These are phyloP conservation scores for Toxicodendron radicans DNA, from an alignment of 345 rosid species.

Conservation along the genomic window DNA sequence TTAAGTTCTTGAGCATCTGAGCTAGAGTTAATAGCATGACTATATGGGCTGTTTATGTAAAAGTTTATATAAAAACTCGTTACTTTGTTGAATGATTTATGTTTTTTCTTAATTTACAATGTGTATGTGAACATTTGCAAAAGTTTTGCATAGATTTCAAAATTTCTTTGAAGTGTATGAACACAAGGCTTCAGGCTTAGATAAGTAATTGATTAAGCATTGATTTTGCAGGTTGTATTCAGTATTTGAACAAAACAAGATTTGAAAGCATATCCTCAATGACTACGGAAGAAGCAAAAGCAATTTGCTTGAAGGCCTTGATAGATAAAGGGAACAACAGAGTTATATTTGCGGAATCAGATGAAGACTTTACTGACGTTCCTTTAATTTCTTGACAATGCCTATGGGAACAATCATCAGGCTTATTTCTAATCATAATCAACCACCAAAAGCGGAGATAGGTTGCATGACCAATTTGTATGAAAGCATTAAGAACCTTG, in stretches of 20 bases:
- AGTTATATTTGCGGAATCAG: conserved; percentile 19
- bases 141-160: too few relatives aligned
- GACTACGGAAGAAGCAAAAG: background rate
- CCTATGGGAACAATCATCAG: conserved; percentile 24
- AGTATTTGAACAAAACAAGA: too few relatives aligned
- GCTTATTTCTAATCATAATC: background rate
- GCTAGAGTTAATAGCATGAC: too few relatives aligned
- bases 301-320: conserved; percentile 22
- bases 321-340: conserved; percentile 23
- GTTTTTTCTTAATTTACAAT: too few relatives aligned
- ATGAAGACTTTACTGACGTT: conserved; percentile 26
- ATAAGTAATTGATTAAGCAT: background rate
- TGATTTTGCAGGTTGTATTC: too few relatives aligned
- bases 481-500: conserved; percentile 24
- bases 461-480: conserved; percentile 27
- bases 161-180: too few relatives aligned
- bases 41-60: too few relatives aligned
- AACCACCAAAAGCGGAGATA: background rate
- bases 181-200: too few relatives aligned
- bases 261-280: background rate
- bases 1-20: too few relatives aligned
- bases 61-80: too few relatives aligned
- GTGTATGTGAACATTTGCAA: too few relatives aligned
- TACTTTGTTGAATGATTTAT: too few relatives aligned
- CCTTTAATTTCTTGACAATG: conserved; percentile 31